Base-by-base conservation (phyloP, 305 asterid genomes). In the Petunia hybrid region DNA sequence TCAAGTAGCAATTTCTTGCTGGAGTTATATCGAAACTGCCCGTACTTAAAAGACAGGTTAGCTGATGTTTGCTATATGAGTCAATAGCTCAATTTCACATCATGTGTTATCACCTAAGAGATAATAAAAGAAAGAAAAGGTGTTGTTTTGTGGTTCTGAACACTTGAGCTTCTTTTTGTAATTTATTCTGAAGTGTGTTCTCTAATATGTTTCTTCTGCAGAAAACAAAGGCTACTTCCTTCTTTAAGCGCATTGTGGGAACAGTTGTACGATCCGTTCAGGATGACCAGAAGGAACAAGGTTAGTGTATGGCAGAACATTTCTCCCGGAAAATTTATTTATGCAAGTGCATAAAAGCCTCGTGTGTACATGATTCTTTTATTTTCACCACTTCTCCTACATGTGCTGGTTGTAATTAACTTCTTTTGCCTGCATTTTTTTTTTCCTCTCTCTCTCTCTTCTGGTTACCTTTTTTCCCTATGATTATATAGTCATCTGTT, bases 211-310 rank as follows among this genome's bases (percentile, higher is more conserved):
- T 79, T 73, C 57, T 85, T 77, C 86, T 88, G 85, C 97, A 94
- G 98, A 93, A 93, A 84, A 80, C 61, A 79, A 94, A 87, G 83
- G 89, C 91, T 81, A 88, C 86, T 82, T 96, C 99, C 82, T 93
- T 96, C 93, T 87, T 96, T 8, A 93, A 87, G 89, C 89, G 98
- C 82, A 85, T 96, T 51, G 98, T 96, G 51, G 98, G 99, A 68
- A 94, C 98, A 39, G 99, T 96, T 83, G 98, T 96, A 70, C 94
- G 99, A 84, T 94, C 99, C 36, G 99, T 96, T 83, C 95, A 92
- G 80, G 99, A 96, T 84, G 98, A 96, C 88, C 98, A 94, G 87
- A 91, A 88, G 77, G 99, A 94, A 87, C 98, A 96, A 87, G 98
- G 99, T 92, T 60, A 76, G 93, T 86, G 53, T 67, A 67, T 82